Evolutionary conservation across 176 grass and related monocot genomes (phyloP), one percentile per base, ranked within the genome.

Genomic region (Canna indica): DNA sequence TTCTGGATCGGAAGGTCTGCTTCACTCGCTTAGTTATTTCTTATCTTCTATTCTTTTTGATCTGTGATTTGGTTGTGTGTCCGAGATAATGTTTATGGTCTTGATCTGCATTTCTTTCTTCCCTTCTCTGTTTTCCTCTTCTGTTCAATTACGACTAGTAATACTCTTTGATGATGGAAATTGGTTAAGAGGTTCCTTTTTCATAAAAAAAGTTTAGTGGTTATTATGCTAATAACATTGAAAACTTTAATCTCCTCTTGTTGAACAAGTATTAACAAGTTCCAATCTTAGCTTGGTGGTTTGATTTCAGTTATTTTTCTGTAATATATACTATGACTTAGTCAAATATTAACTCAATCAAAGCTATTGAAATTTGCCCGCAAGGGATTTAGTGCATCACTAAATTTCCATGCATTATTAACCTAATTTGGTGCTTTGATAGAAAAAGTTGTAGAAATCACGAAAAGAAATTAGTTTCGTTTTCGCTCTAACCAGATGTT

Each of bases 1-100:
- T 99, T 99, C 84, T 99, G 86, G 86, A 99, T 99, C 89, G 94
- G 94, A 77, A 85, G 94, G 89, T 66, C 33, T 22, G 4, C 1
- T 4, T 22, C 32, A 8, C 60, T 38, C 35, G 63, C 18, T 25
- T 39, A 3, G 8, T 11, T 25, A 33, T 24, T 66, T 39, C 7
- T 36, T 66, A 20, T 25, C 14, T 20, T 66, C 15, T 16, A 6
- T 66, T 38, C 3, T 0, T 66, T 22, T 30, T 65, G 18, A 39
- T 66, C 17, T 39, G 20, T 38, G 18, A 22, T 66, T 66, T 66
- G 63, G 34, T 41, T 66, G 9, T 29, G 20, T 39, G 1, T 24
- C 35, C 12, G 5, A 66, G 63, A 38, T 62, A 33, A 32, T 18
- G 28, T 1, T 32, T 13, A 63, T 14, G n/a, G 29, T 22, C 54